Conservation (phyloP, 495 filamentous ascomycete genomes). For the Glonium stellatum region DNA sequence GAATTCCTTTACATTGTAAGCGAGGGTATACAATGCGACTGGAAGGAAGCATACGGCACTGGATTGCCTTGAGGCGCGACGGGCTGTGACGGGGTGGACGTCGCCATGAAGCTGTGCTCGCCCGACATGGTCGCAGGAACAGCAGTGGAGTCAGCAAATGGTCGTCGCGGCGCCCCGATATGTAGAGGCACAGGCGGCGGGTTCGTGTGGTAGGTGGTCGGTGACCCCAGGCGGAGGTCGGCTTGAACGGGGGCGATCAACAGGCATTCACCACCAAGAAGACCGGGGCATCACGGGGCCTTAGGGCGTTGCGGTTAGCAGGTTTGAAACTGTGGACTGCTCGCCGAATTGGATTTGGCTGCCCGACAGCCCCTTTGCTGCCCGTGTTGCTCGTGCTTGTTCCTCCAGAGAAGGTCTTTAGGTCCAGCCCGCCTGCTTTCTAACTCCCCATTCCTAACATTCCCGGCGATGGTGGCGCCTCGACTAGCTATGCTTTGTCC, state of each 20-base stretch:
- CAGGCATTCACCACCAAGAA: neutral
- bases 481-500: constrained; percentile 1
- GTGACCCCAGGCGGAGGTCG: neutral
- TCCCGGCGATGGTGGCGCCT: neutral
- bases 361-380: neutral
- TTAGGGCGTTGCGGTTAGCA: neutral
- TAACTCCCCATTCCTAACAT: neutral
- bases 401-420: neutral
- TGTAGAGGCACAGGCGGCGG: neutral
- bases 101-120: constrained; percentile 30
- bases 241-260: neutral
- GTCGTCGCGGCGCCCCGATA: neutral
- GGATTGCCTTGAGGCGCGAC: constrained; percentile 14
- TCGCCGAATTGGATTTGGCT: no score
- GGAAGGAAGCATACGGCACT: constrained; percentile 17
- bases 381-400: neutral
- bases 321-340: neutral
- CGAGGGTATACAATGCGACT: constrained; percentile 4
- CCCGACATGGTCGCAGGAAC: constrained; percentile 12
- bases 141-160: neutral
- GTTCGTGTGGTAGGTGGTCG: neutral
- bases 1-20: constrained; percentile 8
- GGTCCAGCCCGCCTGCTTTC: no score
- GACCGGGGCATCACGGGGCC: neutral
- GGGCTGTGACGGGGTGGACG: constrained; percentile 8